Evolutionary conservation across 345 rosid genomes (phyloP).

Genomic region (Lumnitzera racemosa): DNA sequence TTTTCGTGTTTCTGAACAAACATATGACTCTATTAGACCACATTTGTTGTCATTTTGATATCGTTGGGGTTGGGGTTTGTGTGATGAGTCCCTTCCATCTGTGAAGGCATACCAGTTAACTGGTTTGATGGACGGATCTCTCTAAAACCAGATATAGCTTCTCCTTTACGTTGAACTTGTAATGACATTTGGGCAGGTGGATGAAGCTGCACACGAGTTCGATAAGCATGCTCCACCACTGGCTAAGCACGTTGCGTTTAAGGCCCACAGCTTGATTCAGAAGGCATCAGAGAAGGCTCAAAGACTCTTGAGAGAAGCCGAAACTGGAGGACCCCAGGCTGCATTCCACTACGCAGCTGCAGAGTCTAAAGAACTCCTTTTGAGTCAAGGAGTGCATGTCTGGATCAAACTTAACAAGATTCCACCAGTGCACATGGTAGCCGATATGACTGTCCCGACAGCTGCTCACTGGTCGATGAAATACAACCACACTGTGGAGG

Average conservation of each 20-base stretch:
- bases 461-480: conserved; percentile 43
- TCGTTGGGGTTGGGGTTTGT: too few relatives aligned
- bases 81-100: too few relatives aligned
- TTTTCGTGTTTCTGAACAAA: too few relatives aligned
- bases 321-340: conserved; percentile 49
- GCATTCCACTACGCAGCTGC: conserved; percentile 38
- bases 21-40: too few relatives aligned
- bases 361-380: conserved; percentile 46
- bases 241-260: conserved; percentile 45
- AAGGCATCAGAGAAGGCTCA: conserved; percentile 39
- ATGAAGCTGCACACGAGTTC: conserved; percentile 45
- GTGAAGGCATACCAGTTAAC: too few relatives aligned
- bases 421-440: conserved; percentile 40
- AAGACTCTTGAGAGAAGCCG: conserved; percentile 42
- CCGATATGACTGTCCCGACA: conserved; percentile 41
- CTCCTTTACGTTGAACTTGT: not conserved
- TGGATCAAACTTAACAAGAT: conserved; percentile 46
- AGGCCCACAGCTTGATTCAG: conserved; percentile 27
- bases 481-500: conserved; percentile 41
- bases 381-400: conserved; percentile 42
- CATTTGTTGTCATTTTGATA: too few relatives aligned
- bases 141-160: too few relatives aligned
- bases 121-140: too few relatives aligned
- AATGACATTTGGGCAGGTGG: conserved; percentile 39
- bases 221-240: conserved; percentile 64